Evolutionary conservation across 75 land plant genomes (phyloP).

Genomic region (Azolla pinnata): DNA sequence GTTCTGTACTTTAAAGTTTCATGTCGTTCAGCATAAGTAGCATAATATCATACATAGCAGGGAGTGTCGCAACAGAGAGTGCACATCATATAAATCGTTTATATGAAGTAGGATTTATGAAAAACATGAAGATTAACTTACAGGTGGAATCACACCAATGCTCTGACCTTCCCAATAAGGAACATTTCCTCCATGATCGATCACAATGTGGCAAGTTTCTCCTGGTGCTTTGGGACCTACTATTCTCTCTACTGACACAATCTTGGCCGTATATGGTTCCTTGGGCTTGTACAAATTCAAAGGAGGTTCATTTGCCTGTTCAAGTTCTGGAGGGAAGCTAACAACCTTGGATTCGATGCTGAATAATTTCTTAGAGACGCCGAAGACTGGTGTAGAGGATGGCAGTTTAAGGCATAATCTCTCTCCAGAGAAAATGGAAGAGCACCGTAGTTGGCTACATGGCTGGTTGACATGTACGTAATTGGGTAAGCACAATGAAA

Average conservation of each 20-base stretch:
- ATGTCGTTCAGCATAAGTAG: too few relatives aligned
- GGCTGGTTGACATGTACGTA: too few relatives aligned
- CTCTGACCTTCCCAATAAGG: conserved; percentile 99
- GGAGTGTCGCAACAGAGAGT: too few relatives aligned
- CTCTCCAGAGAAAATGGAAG: too few relatives aligned
- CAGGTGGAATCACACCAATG: conserved; percentile 90
- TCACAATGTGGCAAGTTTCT: conserved; percentile 92
- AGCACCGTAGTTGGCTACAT: too few relatives aligned
- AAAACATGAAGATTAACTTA: conserved; percentile 30
- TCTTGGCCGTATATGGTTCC: conserved; percentile 77
- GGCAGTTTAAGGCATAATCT: too few relatives aligned
- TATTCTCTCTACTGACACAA: conserved; percentile 80
- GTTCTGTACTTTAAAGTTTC: too few relatives aligned
- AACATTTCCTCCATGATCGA: conserved; percentile 87
- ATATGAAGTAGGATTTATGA: not conserved
- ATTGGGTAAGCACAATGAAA: too few relatives aligned
- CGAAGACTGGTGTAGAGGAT: too few relatives aligned
- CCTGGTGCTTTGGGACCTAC: conserved; percentile 95
- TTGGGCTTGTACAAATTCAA: conserved; percentile 66
- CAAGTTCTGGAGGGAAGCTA: conserved; percentile 51
- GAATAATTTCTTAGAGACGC: not conserved
- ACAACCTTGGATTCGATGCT: conserved; percentile 37
- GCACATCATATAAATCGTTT: too few relatives aligned
- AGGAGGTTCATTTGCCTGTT: conserved; percentile 70
- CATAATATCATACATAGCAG: too few relatives aligned